Conservation (phyloP, 1,284 basidiomycete genomes). For the Caloboletus inedulis region DNA sequence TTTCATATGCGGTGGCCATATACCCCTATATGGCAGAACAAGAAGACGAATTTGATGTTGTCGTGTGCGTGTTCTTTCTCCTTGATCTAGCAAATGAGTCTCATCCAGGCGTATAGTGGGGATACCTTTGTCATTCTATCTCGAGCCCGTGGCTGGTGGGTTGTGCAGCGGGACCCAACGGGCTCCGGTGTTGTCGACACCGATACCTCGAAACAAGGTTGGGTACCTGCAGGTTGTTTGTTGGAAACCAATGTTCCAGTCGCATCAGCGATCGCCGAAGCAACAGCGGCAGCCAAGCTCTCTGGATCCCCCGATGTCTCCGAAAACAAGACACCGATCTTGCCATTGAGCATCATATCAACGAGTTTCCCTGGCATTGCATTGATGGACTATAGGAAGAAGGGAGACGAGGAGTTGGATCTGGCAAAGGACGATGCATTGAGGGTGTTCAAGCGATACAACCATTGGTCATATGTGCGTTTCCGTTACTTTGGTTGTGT, state of each 20-base stretch:
- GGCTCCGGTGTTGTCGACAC: slow-evolving; percentile 79
- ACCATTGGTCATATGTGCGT: slow-evolving; percentile 91
- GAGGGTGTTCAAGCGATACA: slow-evolving; percentile 95
- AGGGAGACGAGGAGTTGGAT: slow-evolving; percentile 86
- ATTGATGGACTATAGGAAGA: slow-evolving; percentile 92
- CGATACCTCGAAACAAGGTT: slow-evolving; percentile 75
- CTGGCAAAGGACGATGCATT: slow-evolving; percentile 83
- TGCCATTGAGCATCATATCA: slow-evolving; percentile 85
- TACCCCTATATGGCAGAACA: slow-evolving; percentile 96
- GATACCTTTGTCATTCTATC: slow-evolving; percentile 93
- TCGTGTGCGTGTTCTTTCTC: slow-evolving; percentile 64
- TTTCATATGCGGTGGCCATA: slow-evolving; percentile 87
- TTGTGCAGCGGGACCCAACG: slow-evolving; percentile 90
- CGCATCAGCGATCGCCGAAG: slow-evolving; percentile 73
- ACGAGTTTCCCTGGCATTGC: slow-evolving; percentile 93
- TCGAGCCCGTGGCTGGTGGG: slow-evolving; percentile 97
- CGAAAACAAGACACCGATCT: slow-evolving; percentile 65
- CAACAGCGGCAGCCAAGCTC: slow-evolving; percentile 51
- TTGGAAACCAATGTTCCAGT: slow-evolving; percentile 87
- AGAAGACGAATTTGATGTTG: slow-evolving; percentile 97
- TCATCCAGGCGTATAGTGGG: slow-evolving; percentile 46
- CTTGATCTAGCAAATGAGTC: slow-evolving; percentile 5
- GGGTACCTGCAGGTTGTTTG: slow-evolving; percentile 91
- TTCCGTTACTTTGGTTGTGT: neutral
- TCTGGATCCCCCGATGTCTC: slow-evolving; percentile 44